Evolutionary conservation across 208 protist species (phyloP), one percentile per base, ranked within the genome.

Genomic region (Leishmania tropica): DNA sequence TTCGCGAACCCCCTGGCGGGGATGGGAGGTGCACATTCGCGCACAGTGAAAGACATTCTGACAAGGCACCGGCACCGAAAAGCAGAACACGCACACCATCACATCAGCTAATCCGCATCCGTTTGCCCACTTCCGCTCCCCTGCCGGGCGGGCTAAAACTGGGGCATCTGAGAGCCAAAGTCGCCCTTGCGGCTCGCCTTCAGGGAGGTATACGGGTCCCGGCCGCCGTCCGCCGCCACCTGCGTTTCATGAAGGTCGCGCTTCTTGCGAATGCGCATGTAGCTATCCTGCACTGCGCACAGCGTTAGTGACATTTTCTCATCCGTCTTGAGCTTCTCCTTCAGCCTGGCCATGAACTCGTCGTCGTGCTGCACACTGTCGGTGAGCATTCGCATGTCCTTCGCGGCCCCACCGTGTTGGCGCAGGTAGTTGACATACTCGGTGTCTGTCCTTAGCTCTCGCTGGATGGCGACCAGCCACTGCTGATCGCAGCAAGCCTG

Each of bases 381-480:
- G 35, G 91, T 94, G 64, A 96, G 83, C 80, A 88, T 71, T 47
- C 88, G 87, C 83, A 96, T 71, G 21, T 88, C 86, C 84, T 90
- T 89, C 51, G 92, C 92, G 15, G 87, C 90, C 0, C 94, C 94
- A 28, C 94, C 94, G 83, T 97, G 87, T 60, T 89, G 80, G 7
- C 90, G 89, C 4, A 97, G 88, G 75, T 90, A 90, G 24, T 92
- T 87, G 42, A 96, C 51, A 84, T 95, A 97, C 86, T 97, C 94
- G 15, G 83, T 76, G 81, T 97, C 94, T 31, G 67, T 90, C 54
- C 83, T 85, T 65, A 97, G 70, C 78, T 95, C 91, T 4, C 91
- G 89, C 87, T 97, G 94, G 68, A 97, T 94, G n/a, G 92, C 90
- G 51, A 89, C 83, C 81, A 97, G 83, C 94, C 94, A 97, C 88